Percentiles rank a stretch among this genome's conserved stretches.
phyloP scores from a whole-genome alignment of 306 rosid species.

The Citrullus colocynthis region DNA sequence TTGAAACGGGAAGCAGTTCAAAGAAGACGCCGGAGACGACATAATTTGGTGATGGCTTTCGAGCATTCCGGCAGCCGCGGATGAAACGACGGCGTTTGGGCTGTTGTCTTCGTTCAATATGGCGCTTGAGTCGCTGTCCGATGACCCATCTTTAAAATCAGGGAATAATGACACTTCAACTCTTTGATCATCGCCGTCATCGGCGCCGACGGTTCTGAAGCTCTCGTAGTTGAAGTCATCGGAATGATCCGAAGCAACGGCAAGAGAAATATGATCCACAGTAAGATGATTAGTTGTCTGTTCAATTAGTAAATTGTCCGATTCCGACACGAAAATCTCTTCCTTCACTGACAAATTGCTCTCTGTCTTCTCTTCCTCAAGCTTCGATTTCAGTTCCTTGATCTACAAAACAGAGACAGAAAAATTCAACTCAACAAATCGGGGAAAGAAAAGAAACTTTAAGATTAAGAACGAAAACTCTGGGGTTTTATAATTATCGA shows the following conservation, averaged over 20 bases:
- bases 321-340: slow-evolving; percentile 31
- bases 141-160: slow-evolving; percentile 63
- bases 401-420: slow-evolving; percentile 28
- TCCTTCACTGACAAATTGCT: slow-evolving; percentile 45
- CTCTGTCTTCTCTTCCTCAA: slow-evolving; percentile 36
- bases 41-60: slow-evolving; percentile 28
- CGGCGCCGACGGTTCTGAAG: slow-evolving; percentile 11
- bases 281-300: slow-evolving; percentile 5
- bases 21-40: slow-evolving; percentile 16
- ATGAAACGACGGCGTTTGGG: slow-evolving; percentile 24
- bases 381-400: slow-evolving; percentile 59
- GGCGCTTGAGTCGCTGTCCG: slow-evolving; percentile 89
- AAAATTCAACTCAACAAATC: neutral
- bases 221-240: slow-evolving; percentile 32
- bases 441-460: neutral
- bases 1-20: slow-evolving; percentile 2
- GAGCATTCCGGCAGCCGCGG: slow-evolving; percentile 9
- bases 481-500: neutral
- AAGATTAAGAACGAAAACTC: neutral
- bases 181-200: neutral
- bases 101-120: slow-evolving; percentile 66
- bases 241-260: slow-evolving; percentile 27
- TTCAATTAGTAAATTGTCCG: slow-evolving; percentile 18
- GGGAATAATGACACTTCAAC: slow-evolving; percentile 10
- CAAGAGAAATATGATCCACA: slow-evolving; percentile 14